Base-by-base conservation (phyloP, 805 yeast species). In the Saccharomyces mikatae region DNA sequence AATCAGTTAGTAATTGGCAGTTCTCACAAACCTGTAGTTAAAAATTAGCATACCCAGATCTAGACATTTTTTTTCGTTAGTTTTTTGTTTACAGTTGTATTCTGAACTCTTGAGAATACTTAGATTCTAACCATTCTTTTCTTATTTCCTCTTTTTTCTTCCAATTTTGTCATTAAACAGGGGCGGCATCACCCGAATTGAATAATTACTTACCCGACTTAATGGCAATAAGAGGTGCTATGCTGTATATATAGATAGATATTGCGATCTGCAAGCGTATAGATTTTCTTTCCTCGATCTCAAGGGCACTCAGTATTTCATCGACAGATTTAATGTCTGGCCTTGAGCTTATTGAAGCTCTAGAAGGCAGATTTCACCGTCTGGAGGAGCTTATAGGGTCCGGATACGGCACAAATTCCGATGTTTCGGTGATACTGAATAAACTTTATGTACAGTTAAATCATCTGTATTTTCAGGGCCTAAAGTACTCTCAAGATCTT, bases 1-100 rank as follows among this genome's bases (percentile, higher is more conserved):
- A 49, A 49, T 30, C 24, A 32, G 46, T 31, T 49, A 31, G 47
- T 49, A 24, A 36, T 21, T 32, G 41, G 44, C 44, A 48, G 27
- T 41, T 24, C 13, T 6, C 21, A 32, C 28, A 49, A 4, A 13
- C 10, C 22, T 44, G 22, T 46, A 6, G 13, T 21, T 17, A 13
- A 26, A 17, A 32, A n/a, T 22, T 29, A 49, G 66, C 71, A 66
- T 68, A 68, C 71, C 71, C 71, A 58, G 71, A 68, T 68, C 71
- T 68, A 54, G 71, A 68, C 71, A 68, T 68, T 50, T 41, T 63
- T 14, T 52, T 41, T 63, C 51, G 27, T 50, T 24, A 28, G 17
- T 50, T 36, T 5, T 48, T 41, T 31, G 6, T 51, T 24, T n/a
- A 27, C 44, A 11, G 32, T 47, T 47, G 3, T 17, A 11, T 36